A percentile compares a stretch with the other conserved stretches of the same genome.
phyloP scores from a whole-genome alignment of 2,329 filamentous ascomycete species.

The Amylocarpus encephaloides region DNA sequence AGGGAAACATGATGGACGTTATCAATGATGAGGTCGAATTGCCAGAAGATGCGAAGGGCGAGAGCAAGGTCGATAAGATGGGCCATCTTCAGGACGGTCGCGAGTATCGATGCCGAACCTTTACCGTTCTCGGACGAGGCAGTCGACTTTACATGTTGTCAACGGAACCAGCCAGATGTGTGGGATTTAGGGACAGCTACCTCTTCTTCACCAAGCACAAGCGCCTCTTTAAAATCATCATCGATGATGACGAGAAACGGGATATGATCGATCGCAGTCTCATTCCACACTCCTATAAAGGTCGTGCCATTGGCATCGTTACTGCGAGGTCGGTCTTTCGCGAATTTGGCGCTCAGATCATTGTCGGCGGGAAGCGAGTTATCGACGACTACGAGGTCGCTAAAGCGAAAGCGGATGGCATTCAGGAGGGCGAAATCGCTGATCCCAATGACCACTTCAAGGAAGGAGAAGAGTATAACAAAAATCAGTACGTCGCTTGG shows the following conservation, averaged over 20 bases:
- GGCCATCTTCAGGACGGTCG: slow-evolving; percentile 77
- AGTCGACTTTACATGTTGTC: slow-evolving; percentile 95
- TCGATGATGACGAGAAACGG: slow-evolving; percentile 93
- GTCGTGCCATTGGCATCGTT: slow-evolving; percentile 91
- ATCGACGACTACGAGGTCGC: slow-evolving; percentile 84
- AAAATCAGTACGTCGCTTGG: slow-evolving; percentile 98
- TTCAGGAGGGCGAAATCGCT: slow-evolving; percentile 80
- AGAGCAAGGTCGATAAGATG: slow-evolving; percentile 86
- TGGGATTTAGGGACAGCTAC: slow-evolving; percentile 96
- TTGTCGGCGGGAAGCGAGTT: slow-evolving; percentile 82
- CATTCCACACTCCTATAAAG: slow-evolving; percentile 98
- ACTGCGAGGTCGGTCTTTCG: slow-evolving; percentile 94
- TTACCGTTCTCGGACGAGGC: slow-evolving; percentile 79
- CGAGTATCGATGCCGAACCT: slow-evolving; percentile 93
- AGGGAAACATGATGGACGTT: slow-evolving; percentile 87
- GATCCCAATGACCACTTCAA: slow-evolving; percentile 81
- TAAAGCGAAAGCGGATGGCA: slow-evolving; percentile 67
- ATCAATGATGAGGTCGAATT: slow-evolving; percentile 86
- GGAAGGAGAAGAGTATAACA: slow-evolving; percentile 86
- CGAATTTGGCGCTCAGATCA: slow-evolving; percentile 90
- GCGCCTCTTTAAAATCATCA: slow-evolving; percentile 94
- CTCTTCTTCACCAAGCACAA: slow-evolving; percentile 98
- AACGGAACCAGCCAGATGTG: slow-evolving; percentile 91
- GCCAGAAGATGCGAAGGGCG: slow-evolving; percentile 80
- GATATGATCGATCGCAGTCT: slow-evolving; percentile 93